phyloP scores from a whole-genome alignment of 805 yeast species.

The Millerozyma miso region DNA sequence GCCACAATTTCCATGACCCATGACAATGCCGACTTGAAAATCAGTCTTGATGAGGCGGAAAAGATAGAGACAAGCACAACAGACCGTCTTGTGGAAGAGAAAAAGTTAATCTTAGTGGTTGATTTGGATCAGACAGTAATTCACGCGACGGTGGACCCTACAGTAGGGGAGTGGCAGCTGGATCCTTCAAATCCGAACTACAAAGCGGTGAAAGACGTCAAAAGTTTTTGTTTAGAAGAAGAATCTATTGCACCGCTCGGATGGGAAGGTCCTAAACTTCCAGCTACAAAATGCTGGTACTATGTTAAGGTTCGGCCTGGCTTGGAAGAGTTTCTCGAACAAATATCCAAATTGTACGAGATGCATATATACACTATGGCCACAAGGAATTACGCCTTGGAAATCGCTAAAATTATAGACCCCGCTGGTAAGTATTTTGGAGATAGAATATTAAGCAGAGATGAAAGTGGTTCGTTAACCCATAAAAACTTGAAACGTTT shows the following conservation, averaged over 20 bases:
- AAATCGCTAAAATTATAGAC: slow-evolving; percentile 86
- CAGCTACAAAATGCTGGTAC: slow-evolving; percentile 72
- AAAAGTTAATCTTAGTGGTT: slow-evolving; percentile 83
- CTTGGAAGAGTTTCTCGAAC: slow-evolving; percentile 62
- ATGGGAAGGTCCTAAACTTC: slow-evolving; percentile 57
- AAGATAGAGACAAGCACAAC: slow-evolving; percentile 71
- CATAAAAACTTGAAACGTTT: slow-evolving; percentile 83
- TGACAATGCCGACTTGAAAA: slow-evolving; percentile 77
- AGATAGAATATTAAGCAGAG: slow-evolving; percentile 86
- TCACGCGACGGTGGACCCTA: slow-evolving; percentile 97
- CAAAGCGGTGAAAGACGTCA: slow-evolving; percentile 78
- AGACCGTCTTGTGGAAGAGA: slow-evolving; percentile 52
- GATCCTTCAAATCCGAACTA: slow-evolving; percentile 85
- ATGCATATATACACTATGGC: slow-evolving; percentile 98
- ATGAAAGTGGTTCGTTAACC: slow-evolving; percentile 89
- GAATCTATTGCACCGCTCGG: slow-evolving; percentile 56
- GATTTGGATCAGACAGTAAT: slow-evolving; percentile 97
- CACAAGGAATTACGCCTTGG: slow-evolving; percentile 85
- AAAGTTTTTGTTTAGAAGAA: slow-evolving; percentile 73
- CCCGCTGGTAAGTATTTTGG: slow-evolving; percentile 86
- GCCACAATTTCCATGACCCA: slow-evolving; percentile 90
- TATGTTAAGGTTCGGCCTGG: slow-evolving; percentile 93
- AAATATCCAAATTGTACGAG: slow-evolving; percentile 66
- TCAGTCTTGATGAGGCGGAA: slow-evolving; percentile 82
- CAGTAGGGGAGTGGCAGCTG: slow-evolving; percentile 92